Base-by-base conservation (phyloP, 2,329 filamentous ascomycete genomes). In the Gliomastix tumulicola region DNA sequence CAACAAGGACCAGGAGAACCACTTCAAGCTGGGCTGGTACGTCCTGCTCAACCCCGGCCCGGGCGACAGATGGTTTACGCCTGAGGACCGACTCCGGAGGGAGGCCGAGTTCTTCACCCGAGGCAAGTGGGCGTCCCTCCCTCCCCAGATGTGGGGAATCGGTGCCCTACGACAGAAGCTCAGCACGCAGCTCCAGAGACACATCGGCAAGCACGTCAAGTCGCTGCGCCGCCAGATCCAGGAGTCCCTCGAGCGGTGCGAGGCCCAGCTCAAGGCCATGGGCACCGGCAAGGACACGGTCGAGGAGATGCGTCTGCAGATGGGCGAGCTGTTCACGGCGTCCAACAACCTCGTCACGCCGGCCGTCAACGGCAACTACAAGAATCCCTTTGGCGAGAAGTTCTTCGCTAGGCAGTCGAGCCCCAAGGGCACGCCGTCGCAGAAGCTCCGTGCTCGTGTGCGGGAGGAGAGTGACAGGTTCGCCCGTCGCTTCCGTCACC, bases 321-420 rank as follows among this genome's bases (percentile, higher is more conserved):
- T 73, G 47, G 68, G 69, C 31, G 69, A 73, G 44, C 58, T 73
- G 6, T 73, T 72, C 41, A 70, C 68, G 0, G 57, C 62, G 1
- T 72, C 66, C 21, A 71, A 70, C 53, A 69, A 72, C 36, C 60
- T 73, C n/a, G 67, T 72, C 25, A 71, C 67, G 2, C 69, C 69
- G 4, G 68, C 69, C 27, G 66, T 72, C 19, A 68, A 72, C 36
- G 69, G 69, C 34, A 71, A 69, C 54, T 73, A 73, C 62, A 73
- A 73, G 57, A 72, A 72, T 41, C 69, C 69, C 0, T 67, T 69
- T 13, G 65, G 66, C 39, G 68, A 69, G 46, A 60, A 57, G 36
- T 73, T 73, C 55, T 73, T 73, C 48, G 60, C 68, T 7, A 57
- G 66, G 8, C 66, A 68, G 10, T 68, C 66, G 4, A 66, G 60